Evolutionary conservation across 2,329 filamentous ascomycete genomes (phyloP).

Genomic region (Stylonectria norvegica): DNA sequence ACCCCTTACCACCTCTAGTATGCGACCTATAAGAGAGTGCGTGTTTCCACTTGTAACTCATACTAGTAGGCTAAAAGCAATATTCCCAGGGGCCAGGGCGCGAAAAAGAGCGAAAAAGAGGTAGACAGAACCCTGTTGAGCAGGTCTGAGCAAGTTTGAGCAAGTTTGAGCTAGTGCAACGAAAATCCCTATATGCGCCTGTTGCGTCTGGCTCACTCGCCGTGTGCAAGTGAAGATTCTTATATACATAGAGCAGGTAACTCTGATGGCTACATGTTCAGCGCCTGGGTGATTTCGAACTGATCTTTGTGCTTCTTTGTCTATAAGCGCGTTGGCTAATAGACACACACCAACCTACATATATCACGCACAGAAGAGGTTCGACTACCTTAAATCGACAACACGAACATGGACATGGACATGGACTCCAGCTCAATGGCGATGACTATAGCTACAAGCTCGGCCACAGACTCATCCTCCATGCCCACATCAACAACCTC

Average conservation of each 20-base stretch:
- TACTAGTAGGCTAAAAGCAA: not conserved
- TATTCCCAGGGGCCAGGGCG: too few relatives aligned
- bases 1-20: not conserved
- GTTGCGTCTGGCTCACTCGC: too few relatives aligned
- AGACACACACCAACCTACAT: too few relatives aligned
- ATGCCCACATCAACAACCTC: not conserved
- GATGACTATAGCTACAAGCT: not conserved
- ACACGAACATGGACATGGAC: not conserved
- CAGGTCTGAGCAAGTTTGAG: not conserved
- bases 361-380: too few relatives aligned
- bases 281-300: not conserved
- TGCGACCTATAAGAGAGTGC: too few relatives aligned
- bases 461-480: not conserved
- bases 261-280: not conserved
- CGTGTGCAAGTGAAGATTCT: not conserved
- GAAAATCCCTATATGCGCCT: too few relatives aligned
- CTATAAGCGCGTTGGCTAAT: not conserved
- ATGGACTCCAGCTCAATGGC: not conserved
- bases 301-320: not conserved
- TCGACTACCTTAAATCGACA: not conserved
- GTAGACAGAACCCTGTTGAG: not conserved
- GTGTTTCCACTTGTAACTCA: too few relatives aligned
- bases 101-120: not conserved
- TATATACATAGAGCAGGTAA: not conserved
- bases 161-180: not conserved